These are phyloP conservation scores for Aspergillus latus DNA, from an alignment of 2,329 filamentous ascomycete genomes.

Conservation along the genomic window DNA sequence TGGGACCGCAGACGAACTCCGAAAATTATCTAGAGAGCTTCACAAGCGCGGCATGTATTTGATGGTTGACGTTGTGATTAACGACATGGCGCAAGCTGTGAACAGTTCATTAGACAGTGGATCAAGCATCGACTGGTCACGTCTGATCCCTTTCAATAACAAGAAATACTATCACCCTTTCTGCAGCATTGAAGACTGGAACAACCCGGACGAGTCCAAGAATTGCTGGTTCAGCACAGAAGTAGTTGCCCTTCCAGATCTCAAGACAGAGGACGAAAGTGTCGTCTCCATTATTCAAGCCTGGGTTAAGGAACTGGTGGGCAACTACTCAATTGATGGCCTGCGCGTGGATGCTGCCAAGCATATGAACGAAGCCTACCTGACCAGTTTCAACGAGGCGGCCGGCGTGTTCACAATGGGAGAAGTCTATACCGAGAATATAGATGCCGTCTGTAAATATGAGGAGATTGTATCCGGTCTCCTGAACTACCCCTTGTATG, in stretches of 20 bases:
- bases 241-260: slow-evolving; percentile 50
- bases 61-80: slow-evolving; percentile 53
- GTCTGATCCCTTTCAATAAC: slow-evolving; percentile 24
- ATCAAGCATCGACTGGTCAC: slow-evolving; percentile 19
- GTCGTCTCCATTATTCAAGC: slow-evolving; percentile 41
- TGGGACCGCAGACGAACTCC: slow-evolving; percentile 46
- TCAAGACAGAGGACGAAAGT: slow-evolving; percentile 45
- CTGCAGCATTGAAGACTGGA: slow-evolving; percentile 21
- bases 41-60: slow-evolving; percentile 49
- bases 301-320: slow-evolving; percentile 43
- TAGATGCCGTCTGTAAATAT: slow-evolving; percentile 40
- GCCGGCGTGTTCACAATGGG: slow-evolving; percentile 47
- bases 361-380: slow-evolving; percentile 46
- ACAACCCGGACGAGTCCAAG: slow-evolving; percentile 30
- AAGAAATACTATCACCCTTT: slow-evolving; percentile 22
- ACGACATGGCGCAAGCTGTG: slow-evolving; percentile 24
- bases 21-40: slow-evolving; percentile 42
- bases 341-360: slow-evolving; percentile 53
- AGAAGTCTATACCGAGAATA: slow-evolving; percentile 43
- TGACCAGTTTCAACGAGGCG: slow-evolving; percentile 35
- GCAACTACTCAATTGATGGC: slow-evolving; percentile 50
- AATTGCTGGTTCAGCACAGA: slow-evolving; percentile 39
- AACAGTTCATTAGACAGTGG: slow-evolving; percentile 5
- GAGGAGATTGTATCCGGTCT: slow-evolving; percentile 45
- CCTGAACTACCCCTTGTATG: slow-evolving; percentile 48